Evolutionary conservation across 2,329 filamentous ascomycete genomes (phyloP).

Genomic region (Penicillium sp.): DNA sequence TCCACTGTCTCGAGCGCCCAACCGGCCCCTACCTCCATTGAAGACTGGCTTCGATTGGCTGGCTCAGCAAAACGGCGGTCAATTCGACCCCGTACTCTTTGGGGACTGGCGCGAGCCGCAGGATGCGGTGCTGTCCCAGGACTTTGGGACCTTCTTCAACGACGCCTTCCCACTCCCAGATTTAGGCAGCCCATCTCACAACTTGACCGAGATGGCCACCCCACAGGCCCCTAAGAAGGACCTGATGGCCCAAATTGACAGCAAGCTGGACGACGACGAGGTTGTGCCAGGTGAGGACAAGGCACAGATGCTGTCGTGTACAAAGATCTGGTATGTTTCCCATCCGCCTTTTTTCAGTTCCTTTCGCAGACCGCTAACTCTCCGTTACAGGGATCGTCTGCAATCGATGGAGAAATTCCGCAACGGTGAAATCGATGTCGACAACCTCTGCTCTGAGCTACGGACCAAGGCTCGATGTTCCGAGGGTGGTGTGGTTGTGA

Average conservation of each 20-base stretch:
- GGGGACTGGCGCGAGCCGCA: slow-evolving; percentile 88
- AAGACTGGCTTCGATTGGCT: slow-evolving; percentile 57
- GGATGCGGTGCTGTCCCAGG: slow-evolving; percentile 66
- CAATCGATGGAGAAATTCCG: slow-evolving; percentile 83
- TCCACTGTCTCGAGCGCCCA: slow-evolving; percentile 30
- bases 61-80: slow-evolving; percentile 71
- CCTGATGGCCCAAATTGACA: slow-evolving; percentile 72
- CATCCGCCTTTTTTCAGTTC: not conserved
- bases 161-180: slow-evolving; percentile 75
- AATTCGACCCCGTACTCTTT: slow-evolving; percentile 88
- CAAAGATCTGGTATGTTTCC: slow-evolving; percentile 78
- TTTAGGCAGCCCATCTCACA: slow-evolving; percentile 75
- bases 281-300: slow-evolving; percentile 58
- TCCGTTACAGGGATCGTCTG: slow-evolving; percentile 70
- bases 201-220: slow-evolving; percentile 35
- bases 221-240: slow-evolving; percentile 55
- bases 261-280: slow-evolving; percentile 56
- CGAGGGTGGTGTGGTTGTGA: slow-evolving; percentile 78
- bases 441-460: slow-evolving; percentile 84
- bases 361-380: slow-evolving; percentile 39
- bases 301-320: slow-evolving; percentile 70
- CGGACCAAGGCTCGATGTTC: slow-evolving; percentile 95
- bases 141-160: slow-evolving; percentile 66
- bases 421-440: slow-evolving; percentile 86
- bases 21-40: slow-evolving; percentile 4